Base-by-base conservation (phyloP, 306 rosid genomes). In the Ochetophila trinervis region DNA sequence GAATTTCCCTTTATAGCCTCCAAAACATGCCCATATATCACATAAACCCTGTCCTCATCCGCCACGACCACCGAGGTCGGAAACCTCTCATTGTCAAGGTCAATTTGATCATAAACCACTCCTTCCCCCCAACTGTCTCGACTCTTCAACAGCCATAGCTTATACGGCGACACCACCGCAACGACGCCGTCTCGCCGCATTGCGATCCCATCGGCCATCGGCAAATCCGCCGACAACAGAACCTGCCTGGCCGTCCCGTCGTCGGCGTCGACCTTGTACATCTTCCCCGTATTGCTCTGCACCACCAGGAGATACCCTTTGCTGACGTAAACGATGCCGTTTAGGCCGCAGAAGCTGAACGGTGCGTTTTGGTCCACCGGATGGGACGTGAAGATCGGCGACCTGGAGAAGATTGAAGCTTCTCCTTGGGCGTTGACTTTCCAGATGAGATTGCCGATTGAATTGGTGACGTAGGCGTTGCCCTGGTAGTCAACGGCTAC, bases 381-480 rank as follows among this genome's bases (percentile, higher is more conserved):
- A 14, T 82, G 59, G 0, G 80, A 79, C 0, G 80, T 80, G 92
- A 68, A 89, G 32, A 16, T 50, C 53, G 67, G 24, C 0, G 95
- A 92, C 6, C 62, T 77, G 6, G 96, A 92, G 48, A 89, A 78
- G 66, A 92, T 80, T 30, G 79, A 75, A n/a, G 95, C 80, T 34
- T 82, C 83, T 12, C 93, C 91, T 23, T 52, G 15, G 0, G 8
- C 15, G 70, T 84, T 83, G 9, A 92, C 92, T 40, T 87, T 89
- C 96, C 98, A 89, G 73, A 92, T 87, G 80, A 52, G 75, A 71
- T 92, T 89, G 3, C 72, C 85, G 1, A 17, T 80, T 0, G 95
- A 49, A 78, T 89, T 87, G 24, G 98, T 92, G 42, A 89, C 89
- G 75, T 80, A 92, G 4, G 98, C 95, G 84, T 87, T 87, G 10